Conservation (phyloP, 805 yeast species). For the Barnettozyma sucrosica region DNA sequence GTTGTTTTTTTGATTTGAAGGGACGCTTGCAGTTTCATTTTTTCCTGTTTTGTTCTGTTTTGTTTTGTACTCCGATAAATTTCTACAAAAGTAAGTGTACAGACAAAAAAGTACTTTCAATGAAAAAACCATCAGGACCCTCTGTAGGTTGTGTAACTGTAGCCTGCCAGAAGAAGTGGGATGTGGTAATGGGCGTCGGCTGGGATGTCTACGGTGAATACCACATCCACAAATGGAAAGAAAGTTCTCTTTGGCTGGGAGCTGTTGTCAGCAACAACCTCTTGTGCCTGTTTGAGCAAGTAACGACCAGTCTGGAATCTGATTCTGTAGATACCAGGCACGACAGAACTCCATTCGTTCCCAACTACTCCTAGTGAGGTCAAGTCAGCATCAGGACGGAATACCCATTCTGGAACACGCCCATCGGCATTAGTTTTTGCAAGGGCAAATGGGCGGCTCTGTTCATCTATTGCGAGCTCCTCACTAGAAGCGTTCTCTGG, state of each 20-base stretch:
- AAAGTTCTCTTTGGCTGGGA: conserved; percentile 44
- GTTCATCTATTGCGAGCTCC: conserved; percentile 26
- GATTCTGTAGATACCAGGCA: conserved; percentile 67
- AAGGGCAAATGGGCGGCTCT: conserved; percentile 49
- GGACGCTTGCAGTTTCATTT: not conserved
- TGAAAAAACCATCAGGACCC: conserved; percentile 36
- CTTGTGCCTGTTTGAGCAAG: conserved; percentile 31
- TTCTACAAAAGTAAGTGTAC: not conserved
- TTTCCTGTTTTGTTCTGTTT: not conserved
- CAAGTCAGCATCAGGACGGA: conserved; percentile 33
- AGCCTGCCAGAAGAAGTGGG: conserved; percentile 78
- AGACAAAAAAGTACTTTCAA: not conserved
- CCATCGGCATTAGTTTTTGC: conserved; percentile 79
- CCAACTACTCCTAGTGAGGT: conserved; percentile 28
- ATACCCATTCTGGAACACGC: conserved; percentile 63
- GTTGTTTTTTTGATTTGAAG: not conserved
- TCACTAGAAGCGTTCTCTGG: conserved; percentile 15
- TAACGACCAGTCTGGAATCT: conserved; percentile 72
- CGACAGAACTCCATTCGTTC: conserved; percentile 39
- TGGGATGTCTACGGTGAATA: conserved; percentile 58
- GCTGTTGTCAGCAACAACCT: conserved; percentile 20
- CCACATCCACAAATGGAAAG: conserved; percentile 84
- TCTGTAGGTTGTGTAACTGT: conserved; percentile 85
- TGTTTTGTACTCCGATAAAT: conserved; percentile 1
- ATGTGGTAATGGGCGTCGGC: conserved; percentile 84